Evolutionary conservation across 768 basidiomycete species (phyloP), one percentile per base, ranked within the genome.

Genomic region (Gautieria morchelliformis): DNA sequence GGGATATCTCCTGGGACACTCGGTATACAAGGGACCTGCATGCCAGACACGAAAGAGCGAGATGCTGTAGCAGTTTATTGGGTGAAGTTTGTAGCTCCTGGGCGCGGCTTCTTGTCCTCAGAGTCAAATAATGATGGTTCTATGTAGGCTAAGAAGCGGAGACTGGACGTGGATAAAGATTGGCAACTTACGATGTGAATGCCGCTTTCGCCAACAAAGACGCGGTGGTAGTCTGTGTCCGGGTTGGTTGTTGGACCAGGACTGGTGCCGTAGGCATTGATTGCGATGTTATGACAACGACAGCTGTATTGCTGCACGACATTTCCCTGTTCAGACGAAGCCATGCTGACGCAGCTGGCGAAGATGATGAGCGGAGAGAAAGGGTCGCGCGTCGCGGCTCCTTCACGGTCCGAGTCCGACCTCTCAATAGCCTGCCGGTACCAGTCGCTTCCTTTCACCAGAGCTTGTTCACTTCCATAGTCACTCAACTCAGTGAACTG

Each of bases 1-100:
- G 68, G 41, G 80, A 72, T 52, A 84, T 75, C 32, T 74, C 69
- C 63, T 87, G 85, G 61, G 74, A 71, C 30, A 89, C 82, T 49
- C 87, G 87, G 73, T 91, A 91, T 37, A 79, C 79, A 40, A 75
- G 66, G 11, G 79, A 70, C 53, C 79, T 75, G 71, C 88, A 91
- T 39, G 83, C 68, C 19, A 91, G 76, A 69, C 88, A 91, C 33
- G 77, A 83, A 63, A 90, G 68, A 1, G 82, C 77, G 15, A 79
- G 82, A 62, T 77, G 81, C 70, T 84, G 84, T 60, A 75, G 74
- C 58, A 71, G 20, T 30, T 49, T 57, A 11, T 57, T 42, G 10
- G n/a, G 22, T 5, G 46, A 48, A 15, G 17, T n/a, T 19, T 22
- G 9, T 14, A 45, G 35, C 46, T 49, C 27, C 40, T 48, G 22